A percentile compares a stretch with the other conserved stretches of the same genome.
phyloP scores from a whole-genome alignment of 2,329 filamentous ascomycete genomes.

The Nigrospora sphaerica region DNA sequence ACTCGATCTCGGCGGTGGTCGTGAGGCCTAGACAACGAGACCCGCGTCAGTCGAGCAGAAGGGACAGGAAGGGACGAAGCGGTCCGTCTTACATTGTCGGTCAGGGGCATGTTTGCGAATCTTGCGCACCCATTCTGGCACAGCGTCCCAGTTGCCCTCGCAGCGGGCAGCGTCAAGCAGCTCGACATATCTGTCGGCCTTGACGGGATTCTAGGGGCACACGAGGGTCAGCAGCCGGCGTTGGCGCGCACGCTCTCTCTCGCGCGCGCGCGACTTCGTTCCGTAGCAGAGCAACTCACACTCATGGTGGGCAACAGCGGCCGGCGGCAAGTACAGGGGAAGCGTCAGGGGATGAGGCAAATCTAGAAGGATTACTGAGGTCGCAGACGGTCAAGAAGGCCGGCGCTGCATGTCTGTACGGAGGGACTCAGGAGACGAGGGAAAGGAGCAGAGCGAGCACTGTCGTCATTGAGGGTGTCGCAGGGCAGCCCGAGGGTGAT shows the following conservation, averaged over 20 bases:
- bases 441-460: too few species aligned
- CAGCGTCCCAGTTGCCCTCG: constrained; percentile 76
- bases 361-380: too few species aligned
- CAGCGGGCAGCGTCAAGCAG: constrained; percentile 82
- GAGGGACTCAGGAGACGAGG: too few species aligned
- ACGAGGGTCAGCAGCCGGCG: neutral
- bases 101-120: constrained; percentile 88
- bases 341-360: too few species aligned
- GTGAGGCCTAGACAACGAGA: constrained; percentile 50
- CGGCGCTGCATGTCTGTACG: too few species aligned
- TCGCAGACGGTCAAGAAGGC: too few species aligned
- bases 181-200: constrained; percentile 75
- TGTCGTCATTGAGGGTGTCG: too few species aligned
- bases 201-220: constrained; percentile 48
- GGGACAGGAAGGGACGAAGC: constrained; percentile 4
- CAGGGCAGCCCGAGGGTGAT: too few species aligned
- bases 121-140: constrained; percentile 87
- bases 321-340: too few species aligned
- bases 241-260: too few species aligned
- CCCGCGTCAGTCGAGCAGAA: constrained; percentile 6
- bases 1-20: constrained; percentile 63
- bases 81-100: constrained; percentile 61
- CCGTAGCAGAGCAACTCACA: neutral
- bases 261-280: too few species aligned
- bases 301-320: neutral